Evolutionary conservation across 1,139 yeast genomes (phyloP), one percentile per base, ranked within the genome.

Genomic region (Saccharomyces hybrid): DNA sequence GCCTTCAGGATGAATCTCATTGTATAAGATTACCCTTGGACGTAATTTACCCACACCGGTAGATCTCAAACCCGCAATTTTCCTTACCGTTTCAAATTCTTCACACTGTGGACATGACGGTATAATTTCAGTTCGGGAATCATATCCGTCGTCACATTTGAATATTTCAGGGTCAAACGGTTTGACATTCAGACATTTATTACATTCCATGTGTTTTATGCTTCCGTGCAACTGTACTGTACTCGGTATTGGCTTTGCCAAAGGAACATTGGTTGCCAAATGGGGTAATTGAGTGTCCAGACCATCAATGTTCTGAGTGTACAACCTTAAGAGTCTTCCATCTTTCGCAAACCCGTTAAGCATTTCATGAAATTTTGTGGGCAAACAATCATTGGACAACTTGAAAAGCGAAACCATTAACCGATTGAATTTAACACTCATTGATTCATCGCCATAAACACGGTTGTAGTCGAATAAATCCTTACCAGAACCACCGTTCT

Each of bases 1-100:
- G 49, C 91, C 85, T 66, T 88, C 95, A 0, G 96, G 96, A 65
- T 89, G 96, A 61, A 83, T 79, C 66, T 89, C 96, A 56, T 93
- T 93, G 67, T 89, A 89, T 47, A 89, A 73, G 1, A 89, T 95
- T 51, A 89, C 85, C 60, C 88, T 80, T 1, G 96, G 96, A 55
- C 96, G 75, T 51, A 89, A 71, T 51, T 84, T 73, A 1, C 96
- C 96, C 26, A 84, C 75, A 0, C 95, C 90, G 47, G 87, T 88
- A 4, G 81, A 65, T 59, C 96, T 74, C 65, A 87, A 83, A 1
- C 96, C 96, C 0, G 81, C 81, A n/a, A 80, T 63, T 20, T 61
- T 61, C 55, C 86, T 70, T 2, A 80, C 76, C 2, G 66, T 61
- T 59, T 82, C 84, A 56, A 77, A 61, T 61, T 81, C 85, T 51